phyloP scores from a whole-genome alignment of 805 yeast species.

The Saccharomycopsis sp. region DNA sequence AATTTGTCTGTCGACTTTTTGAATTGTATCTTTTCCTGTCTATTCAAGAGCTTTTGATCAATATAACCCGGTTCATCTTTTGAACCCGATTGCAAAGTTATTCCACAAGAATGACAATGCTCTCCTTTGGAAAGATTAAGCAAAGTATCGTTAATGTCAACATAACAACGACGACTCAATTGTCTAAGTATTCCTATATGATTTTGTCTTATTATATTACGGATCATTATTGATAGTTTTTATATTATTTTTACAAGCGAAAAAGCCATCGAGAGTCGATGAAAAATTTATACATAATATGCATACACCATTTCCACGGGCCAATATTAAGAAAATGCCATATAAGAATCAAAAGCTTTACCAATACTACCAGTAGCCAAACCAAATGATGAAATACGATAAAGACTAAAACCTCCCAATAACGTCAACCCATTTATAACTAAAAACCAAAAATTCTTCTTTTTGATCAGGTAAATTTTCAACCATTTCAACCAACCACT shows the following conservation, averaged over 20 bases:
- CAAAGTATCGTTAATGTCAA: constrained; percentile 1
- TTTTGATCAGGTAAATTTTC: constrained; percentile 31
- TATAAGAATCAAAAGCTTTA: constrained; percentile 8
- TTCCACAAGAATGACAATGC: constrained; percentile 53
- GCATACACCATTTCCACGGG: too few species aligned
- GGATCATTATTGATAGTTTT: too few species aligned
- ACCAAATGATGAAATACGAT: constrained; percentile 11
- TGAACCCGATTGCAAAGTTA: constrained; percentile 38
- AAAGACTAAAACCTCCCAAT: constrained; percentile 34
- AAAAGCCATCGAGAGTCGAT: too few species aligned
- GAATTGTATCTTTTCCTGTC: not conserved
- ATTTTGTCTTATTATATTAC: too few species aligned
- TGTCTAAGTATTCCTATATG: too few species aligned
- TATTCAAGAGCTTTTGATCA: not conserved
- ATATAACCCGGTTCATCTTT: constrained; percentile 35
- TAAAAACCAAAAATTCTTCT: constrained; percentile 40
- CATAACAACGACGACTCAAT: not conserved
- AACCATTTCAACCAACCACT: constrained; percentile 47
- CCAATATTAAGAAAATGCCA: too few species aligned
- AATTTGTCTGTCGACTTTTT: constrained; percentile 5
- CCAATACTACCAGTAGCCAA: constrained; percentile 12
- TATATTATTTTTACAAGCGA: too few species aligned
- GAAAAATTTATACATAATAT: too few species aligned
- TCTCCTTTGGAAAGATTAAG: constrained; percentile 1
- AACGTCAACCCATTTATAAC: constrained; percentile 32